phyloP scores from a whole-genome alignment of 345 rosid genomes.

The Pistacia atlantica region DNA sequence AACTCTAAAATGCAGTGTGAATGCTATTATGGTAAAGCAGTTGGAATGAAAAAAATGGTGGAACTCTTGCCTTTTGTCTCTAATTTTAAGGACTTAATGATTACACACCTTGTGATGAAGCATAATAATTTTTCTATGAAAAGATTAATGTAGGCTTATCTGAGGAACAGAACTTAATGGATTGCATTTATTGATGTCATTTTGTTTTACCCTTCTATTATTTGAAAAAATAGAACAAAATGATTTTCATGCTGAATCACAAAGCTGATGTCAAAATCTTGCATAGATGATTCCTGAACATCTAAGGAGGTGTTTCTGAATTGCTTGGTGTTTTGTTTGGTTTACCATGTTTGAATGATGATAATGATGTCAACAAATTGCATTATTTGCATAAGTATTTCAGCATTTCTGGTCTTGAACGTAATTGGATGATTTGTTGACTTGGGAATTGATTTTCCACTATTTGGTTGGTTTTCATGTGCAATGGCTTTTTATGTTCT shows the following conservation, averaged over 20 bases:
- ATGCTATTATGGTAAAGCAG: neutral
- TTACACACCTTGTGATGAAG: neutral
- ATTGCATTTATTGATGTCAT: neutral
- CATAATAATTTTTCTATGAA: no score
- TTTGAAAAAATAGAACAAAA: conserved; percentile 3
- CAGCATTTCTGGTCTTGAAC: no score
- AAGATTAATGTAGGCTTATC: no score
- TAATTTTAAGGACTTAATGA: neutral
- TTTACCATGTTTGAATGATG: neutral
- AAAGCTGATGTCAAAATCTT: no score
- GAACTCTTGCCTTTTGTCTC: neutral
- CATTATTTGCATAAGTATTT: no score
- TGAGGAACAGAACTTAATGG: neutral
- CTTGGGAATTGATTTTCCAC: no score
- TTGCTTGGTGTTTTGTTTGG: neutral
- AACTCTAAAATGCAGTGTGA: neutral
- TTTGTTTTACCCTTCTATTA: neutral
- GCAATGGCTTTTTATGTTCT: no score
- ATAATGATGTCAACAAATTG: neutral
- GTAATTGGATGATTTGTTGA: no score
- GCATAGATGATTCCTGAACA: no score
- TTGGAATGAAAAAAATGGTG: neutral
- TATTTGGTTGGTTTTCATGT: no score
- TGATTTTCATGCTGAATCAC: no score
- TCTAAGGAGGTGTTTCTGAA: neutral